A percentile compares a stretch with the other conserved stretches of the same genome.
Conservation (phyloP, 1,284 basidiomycete genomes). For the Acaromyces ingoldii region DNA sequence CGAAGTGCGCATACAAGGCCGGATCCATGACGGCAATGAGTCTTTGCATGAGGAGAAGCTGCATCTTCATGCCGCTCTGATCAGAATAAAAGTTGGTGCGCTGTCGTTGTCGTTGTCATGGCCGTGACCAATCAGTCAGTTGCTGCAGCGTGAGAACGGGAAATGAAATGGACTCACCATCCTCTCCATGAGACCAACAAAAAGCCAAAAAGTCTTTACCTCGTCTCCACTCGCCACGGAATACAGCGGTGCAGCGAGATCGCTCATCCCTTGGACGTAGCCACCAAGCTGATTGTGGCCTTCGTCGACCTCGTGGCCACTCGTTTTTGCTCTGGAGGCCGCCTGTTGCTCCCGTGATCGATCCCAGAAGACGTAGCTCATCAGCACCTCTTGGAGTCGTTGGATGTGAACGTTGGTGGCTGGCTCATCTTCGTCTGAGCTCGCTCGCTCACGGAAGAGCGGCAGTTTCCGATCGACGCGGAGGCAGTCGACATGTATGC, state of each 20-base stretch:
- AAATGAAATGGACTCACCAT: conserved; percentile 60
- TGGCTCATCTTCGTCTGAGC: conserved; percentile 61
- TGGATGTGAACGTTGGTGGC: conserved; percentile 66
- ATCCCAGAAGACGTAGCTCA: conserved; percentile 65
- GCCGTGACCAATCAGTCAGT: not conserved
- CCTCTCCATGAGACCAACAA: conserved; percentile 87
- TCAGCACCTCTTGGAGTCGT: conserved; percentile 69
- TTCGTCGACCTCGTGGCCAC: not conserved
- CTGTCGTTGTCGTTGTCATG: conserved; percentile 39
- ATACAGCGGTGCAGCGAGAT: conserved; percentile 88
- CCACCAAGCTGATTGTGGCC: conserved; percentile 15
- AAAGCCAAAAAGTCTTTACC: conserved; percentile 88
- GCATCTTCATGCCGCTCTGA: conserved; percentile 94
- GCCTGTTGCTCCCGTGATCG: conserved; percentile 1
- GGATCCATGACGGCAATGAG: conserved; percentile 90
- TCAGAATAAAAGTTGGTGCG: conserved; percentile 92
- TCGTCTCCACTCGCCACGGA: conserved; percentile 85
- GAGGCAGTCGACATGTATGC: conserved; percentile 91
- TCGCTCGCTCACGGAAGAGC: conserved; percentile 60
- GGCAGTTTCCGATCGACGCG: conserved; percentile 90
- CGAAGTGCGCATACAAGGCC: conserved; percentile 59
- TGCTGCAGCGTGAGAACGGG: not conserved
- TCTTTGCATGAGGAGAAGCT: conserved; percentile 81
- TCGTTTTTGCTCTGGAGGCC: not conserved
- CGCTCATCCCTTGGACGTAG: conserved; percentile 96